Evolutionary conservation across 306 rosid species (phyloP).

Genomic region (Cyamopsis tetragonoloba): DNA sequence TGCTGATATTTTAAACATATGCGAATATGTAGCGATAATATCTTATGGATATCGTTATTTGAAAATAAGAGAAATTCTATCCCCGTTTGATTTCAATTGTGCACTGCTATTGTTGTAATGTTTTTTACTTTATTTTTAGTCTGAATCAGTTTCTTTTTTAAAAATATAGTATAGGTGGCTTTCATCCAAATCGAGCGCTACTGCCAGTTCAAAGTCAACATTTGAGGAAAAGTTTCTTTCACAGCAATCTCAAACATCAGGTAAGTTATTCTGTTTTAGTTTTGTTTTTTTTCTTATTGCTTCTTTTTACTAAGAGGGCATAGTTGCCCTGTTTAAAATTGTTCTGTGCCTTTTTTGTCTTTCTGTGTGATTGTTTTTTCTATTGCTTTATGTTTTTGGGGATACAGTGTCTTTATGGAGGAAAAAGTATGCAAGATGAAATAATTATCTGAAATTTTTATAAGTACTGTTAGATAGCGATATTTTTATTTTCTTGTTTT

Average conservation of each 20-base stretch:
- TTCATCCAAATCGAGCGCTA: slow-evolving; percentile 69
- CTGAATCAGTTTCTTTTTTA: slow-evolving; percentile 24
- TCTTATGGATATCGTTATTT: background rate
- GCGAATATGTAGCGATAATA: background rate
- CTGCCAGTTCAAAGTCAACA: slow-evolving; percentile 62
- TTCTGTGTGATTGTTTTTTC: background rate
- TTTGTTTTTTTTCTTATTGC: background rate
- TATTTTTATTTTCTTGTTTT: background rate
- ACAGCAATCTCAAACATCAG: slow-evolving; percentile 94
- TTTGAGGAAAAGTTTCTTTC: slow-evolving; percentile 96
- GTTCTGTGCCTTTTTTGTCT: background rate
- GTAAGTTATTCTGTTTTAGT: slow-evolving; percentile 35
- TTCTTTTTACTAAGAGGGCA: background rate
- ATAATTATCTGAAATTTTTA: background rate
- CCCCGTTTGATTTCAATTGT: slow-evolving; percentile 24
- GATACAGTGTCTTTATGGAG: background rate
- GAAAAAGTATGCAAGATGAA: background rate
- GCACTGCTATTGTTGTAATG: background rate
- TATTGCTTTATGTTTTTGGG: slow-evolving; percentile 1
- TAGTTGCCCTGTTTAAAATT: background rate
- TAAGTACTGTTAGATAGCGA: background rate
- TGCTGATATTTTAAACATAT: background rate
- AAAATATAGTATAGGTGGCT: slow-evolving; percentile 97
- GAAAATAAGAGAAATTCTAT: slow-evolving; percentile 1
- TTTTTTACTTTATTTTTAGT: slow-evolving; percentile 16